These are phyloP conservation scores for Megacollybia platyphylla DNA, from an alignment of 1,284 basidiomycete genomes.

Conservation along the genomic window DNA sequence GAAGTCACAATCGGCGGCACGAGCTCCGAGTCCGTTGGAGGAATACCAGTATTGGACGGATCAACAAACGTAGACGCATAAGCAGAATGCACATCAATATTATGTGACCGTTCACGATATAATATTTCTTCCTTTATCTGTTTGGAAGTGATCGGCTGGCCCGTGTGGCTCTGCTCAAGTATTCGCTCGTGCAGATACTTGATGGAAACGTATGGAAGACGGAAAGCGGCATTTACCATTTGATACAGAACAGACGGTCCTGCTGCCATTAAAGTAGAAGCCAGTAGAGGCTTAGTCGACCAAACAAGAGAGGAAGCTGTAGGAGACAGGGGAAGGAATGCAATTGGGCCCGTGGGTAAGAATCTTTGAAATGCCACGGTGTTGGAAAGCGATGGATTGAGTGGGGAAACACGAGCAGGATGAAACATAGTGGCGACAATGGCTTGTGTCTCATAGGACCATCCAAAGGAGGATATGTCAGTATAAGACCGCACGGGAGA, in stretches of 20 bases:
- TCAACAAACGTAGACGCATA: constrained; percentile 16
- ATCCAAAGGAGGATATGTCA: constrained; percentile 81
- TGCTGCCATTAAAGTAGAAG: constrained; percentile 59
- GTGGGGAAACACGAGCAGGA: constrained; percentile 40
- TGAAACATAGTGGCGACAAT: constrained; percentile 85
- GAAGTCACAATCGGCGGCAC: constrained; percentile 69
- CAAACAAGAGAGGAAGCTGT: constrained; percentile 85
- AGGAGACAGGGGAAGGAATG: constrained; percentile 80
- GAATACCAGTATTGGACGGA: constrained; percentile 30
- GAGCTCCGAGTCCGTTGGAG: constrained; percentile 45
- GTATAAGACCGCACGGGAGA: constrained; percentile 89
- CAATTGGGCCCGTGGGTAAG: constrained; percentile 90
- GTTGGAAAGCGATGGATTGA: constrained; percentile 34
- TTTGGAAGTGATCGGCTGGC: constrained; percentile 26
- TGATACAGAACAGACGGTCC: constrained; percentile 53
- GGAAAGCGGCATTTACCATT: constrained; percentile 89
- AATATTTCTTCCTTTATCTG: constrained; percentile 45
- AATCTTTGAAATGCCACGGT: constrained; percentile 91
- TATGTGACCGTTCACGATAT: constrained; percentile 60
- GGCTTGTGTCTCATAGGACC: constrained; percentile 85
- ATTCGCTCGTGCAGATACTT: constrained; percentile 55
- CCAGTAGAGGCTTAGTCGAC: constrained; percentile 79
- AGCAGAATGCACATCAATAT: constrained; percentile 46
- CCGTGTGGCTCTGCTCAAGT: constrained; percentile 35
- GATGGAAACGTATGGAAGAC: constrained; percentile 70